Evolutionary conservation across 1,139 yeast species (phyloP), one percentile per base, ranked within the genome.

Genomic region (Kurtzmaniella quercitrusa): DNA sequence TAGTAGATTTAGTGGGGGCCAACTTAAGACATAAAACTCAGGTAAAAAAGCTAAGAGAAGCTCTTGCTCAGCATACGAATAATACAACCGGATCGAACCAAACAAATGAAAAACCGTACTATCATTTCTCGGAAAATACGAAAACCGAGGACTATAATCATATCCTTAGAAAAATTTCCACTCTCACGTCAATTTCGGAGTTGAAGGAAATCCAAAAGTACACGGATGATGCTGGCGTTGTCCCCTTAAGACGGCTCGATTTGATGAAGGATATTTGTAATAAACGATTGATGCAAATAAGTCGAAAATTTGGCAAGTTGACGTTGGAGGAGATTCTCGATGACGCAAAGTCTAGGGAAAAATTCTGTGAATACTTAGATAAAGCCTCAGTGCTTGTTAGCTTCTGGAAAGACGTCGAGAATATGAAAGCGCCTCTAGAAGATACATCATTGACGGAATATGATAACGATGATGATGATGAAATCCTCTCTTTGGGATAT

Each of bases 1-100:
- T 89, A 16, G 81, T 82, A 6, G 76, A 77, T 43, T 60, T 77
- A 3, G 78, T 87, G 2, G 85, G 89, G 0, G 79, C 77, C 27
- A 77, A 84, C 21, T 68, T 91, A 55, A 82, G 81, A 49, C 94
- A 89, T 54, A 72, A 91, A 48, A 79, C 78, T 36, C 90, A 87
- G 55, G 95, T 90, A 0, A 80, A 83, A 50, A 79, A 81, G 51
- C 71, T 90, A 15, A 68, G 95, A 48, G 80, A 78, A 15, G 88
- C 87, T 0, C 68, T 91, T 40, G 85, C 82, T 49, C 75, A 80
- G 49, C 91, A 86, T 51, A 75, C 88, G 2, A 36, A 36, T 19
- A 36, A 36, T 11, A 3, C 11, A 15, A 16, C 7, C 10, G 36
- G 36, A 14, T 1, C 47, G 58, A 51, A 31, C 3, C 31, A 31